Base-by-base conservation (phyloP, 495 filamentous ascomycete genomes). In the Lophiostoma macrostomum region DNA sequence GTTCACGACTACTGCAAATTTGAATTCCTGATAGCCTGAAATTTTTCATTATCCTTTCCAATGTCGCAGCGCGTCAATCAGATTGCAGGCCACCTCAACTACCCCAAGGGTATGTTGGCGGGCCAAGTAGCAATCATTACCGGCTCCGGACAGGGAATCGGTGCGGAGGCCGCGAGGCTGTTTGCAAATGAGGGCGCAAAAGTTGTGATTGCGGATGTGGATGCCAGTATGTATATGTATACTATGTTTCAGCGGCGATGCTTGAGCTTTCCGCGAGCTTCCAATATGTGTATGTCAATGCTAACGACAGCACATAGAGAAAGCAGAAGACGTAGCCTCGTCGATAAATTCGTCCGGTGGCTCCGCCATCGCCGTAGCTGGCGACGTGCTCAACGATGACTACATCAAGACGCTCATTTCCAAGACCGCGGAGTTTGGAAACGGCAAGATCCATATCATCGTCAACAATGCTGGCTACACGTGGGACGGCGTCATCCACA, bases 391-490 rank as follows among this genome's bases (percentile, higher is more conserved):
- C 5, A 74, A 85, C 58, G 75, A 77, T 22, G 67, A 71, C 12
- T 86, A 88, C 60, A 79, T 91, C 63, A 73, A 77, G 38, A 68
- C 77, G 18, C 74, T 94, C 3, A 81, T 94, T 6, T 80, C 83
- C 67, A 81, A 79, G 60, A 75, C 87, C 0, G 89, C 84, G 3
- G 85, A 84, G 43, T 91, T 93, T 63, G 89, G 89, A 20, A 73
- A 77, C 45, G 89, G 88, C 51, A 93, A 93, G 75, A 88, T 95
- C 50, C 85, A 95, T 69, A 82, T 90, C 48, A 81, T 91, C 49
- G 86, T 94, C 30, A 93, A 93, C 67, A 93, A 91, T 71, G 89
- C 89, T 1, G 88, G 88, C 29, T 86, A 86, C 68, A 94, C 89
- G 0, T 95, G 88, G 86, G 89, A 95, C 65, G 89, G 82, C 3